Conservation (phyloP, 768 basidiomycete species). For the Galerina marginata region DNA sequence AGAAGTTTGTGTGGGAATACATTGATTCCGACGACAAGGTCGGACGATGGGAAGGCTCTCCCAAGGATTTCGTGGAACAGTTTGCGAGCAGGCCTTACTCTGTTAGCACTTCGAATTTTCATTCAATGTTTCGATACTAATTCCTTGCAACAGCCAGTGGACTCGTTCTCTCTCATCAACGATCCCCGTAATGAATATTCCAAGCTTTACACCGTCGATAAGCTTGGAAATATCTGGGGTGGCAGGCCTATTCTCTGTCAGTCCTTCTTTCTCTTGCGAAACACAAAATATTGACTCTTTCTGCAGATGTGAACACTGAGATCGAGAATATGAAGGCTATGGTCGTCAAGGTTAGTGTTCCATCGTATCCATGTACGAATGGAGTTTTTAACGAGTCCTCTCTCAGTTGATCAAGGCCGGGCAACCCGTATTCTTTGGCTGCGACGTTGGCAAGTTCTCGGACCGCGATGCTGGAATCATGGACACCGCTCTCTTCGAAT, state of each 20-base stretch:
- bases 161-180: slow-evolving; percentile 92
- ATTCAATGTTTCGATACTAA: slow-evolving; percentile 3
- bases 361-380: background rate
- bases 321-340: slow-evolving; percentile 80
- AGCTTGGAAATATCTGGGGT: slow-evolving; percentile 92
- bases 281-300: background rate
- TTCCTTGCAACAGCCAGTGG: slow-evolving; percentile 51
- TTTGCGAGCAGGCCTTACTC: slow-evolving; percentile 63
- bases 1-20: slow-evolving; percentile 87
- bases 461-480: slow-evolving; percentile 77
- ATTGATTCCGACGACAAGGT: slow-evolving; percentile 80
- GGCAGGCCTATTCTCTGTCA: slow-evolving; percentile 83
- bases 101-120: slow-evolving; percentile 37
- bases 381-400: background rate
- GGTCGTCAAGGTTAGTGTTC: slow-evolving; percentile 64
- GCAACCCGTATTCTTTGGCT: slow-evolving; percentile 93
- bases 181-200: slow-evolving; percentile 88
- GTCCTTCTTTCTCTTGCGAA: slow-evolving; percentile 29
- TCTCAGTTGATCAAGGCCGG: slow-evolving; percentile 79
- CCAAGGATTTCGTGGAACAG: slow-evolving; percentile 77
- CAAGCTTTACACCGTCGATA: slow-evolving; percentile 89
- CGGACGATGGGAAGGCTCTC: slow-evolving; percentile 78
- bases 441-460: slow-evolving; percentile 91
- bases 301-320: slow-evolving; percentile 86
- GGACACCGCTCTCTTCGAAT: slow-evolving; percentile 84